phyloP scores from a whole-genome alignment of 2,329 filamentous ascomycete species.

The Bipolaris gigantea region DNA sequence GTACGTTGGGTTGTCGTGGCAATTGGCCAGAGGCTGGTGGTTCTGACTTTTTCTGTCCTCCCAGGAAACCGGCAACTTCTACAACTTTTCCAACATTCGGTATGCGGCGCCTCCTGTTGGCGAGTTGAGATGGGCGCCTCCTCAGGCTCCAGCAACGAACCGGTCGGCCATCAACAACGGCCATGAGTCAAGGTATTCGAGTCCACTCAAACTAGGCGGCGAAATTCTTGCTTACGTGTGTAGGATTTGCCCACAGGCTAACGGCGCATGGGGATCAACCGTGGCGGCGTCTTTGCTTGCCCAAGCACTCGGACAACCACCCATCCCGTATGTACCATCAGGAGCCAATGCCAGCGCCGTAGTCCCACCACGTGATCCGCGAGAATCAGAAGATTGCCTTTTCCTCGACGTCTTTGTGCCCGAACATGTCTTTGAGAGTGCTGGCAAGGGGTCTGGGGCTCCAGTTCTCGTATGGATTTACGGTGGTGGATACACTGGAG shows the following conservation, averaged over 20 bases:
- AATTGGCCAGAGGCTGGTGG: neutral
- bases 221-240: neutral
- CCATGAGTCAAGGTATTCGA: constrained; percentile 35
- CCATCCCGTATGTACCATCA: constrained; percentile 28
- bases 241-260: constrained; percentile 43
- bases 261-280: constrained; percentile 49
- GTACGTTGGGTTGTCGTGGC: constrained; percentile 30
- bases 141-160: constrained; percentile 49
- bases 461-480: constrained; percentile 57
- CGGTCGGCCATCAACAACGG: constrained; percentile 53
- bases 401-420: constrained; percentile 55
- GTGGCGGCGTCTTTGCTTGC: constrained; percentile 39
- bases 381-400: constrained; percentile 52
- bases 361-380: constrained; percentile 26
- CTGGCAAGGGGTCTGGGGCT: constrained; percentile 36
- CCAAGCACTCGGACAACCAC: constrained; percentile 30
- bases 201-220: neutral
- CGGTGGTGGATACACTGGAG: constrained; percentile 51
- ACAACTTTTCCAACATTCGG: constrained; percentile 61
- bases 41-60: constrained; percentile 2
- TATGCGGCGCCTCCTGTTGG: constrained; percentile 59
- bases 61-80: constrained; percentile 48
- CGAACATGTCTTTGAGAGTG: constrained; percentile 41
- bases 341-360: constrained; percentile 31
- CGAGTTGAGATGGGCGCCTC: constrained; percentile 54